Conservation (phyloP, 2,329 filamentous ascomycete species). For the Fusarium sp. region DNA sequence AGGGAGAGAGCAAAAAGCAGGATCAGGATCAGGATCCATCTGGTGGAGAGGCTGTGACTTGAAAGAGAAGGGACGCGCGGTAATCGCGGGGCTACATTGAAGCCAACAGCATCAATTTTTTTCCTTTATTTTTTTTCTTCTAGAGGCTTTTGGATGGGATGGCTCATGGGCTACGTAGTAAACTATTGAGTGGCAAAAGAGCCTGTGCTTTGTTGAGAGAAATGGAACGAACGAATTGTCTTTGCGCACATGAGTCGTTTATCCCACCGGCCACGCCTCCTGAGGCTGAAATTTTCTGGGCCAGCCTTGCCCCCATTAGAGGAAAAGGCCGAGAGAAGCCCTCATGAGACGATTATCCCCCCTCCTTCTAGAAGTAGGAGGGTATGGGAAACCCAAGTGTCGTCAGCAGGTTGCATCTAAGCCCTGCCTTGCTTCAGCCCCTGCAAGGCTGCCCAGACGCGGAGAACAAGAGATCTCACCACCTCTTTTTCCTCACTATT, state of each 20-base stretch:
- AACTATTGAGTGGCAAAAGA: constrained; percentile 22
- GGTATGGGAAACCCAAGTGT: constrained; percentile 6
- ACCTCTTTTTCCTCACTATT: neutral
- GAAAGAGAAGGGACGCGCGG: constrained; percentile 22
- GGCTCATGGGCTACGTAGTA: constrained; percentile 19
- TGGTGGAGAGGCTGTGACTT: constrained; percentile 8
- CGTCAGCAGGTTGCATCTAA: constrained; percentile 34
- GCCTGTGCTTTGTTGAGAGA: neutral
- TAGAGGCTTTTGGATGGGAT: constrained; percentile 5
- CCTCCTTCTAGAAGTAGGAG: constrained; percentile 22
- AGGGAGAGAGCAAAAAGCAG: neutral
- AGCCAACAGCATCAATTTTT: neutral
- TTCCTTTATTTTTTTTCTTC: neutral
- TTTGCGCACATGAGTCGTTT: constrained; percentile 19
- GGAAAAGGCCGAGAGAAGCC: neutral
- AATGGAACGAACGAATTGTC: neutral
- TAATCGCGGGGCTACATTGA: constrained; percentile 29
- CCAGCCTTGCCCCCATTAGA: constrained; percentile 1
- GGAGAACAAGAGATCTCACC: neutral
- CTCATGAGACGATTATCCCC: neutral
- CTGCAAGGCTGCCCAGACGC: constrained; percentile 32
- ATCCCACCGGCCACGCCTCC: neutral
- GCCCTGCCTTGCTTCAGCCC: constrained; percentile 24
- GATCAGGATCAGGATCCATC: neutral
- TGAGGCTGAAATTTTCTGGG: neutral